Percentiles rank a stretch among this genome's conserved stretches.
These are phyloP conservation scores for Phanerochaete sordida DNA, from an alignment of 768 basidiomycete species.

Conservation along the genomic window DNA sequence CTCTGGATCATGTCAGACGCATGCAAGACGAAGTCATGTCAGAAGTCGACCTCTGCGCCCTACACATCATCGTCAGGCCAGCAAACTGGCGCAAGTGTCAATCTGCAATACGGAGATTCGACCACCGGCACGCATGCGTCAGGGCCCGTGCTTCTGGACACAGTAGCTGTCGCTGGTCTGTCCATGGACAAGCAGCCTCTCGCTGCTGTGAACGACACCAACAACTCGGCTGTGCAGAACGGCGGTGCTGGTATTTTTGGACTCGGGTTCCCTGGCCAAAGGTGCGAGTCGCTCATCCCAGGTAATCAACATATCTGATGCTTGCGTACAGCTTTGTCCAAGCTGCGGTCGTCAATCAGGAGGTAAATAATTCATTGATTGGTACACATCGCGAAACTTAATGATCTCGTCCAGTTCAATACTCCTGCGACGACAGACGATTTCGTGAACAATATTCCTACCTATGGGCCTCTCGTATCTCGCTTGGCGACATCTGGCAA, in stretches of 20 bases:
- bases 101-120: conserved; percentile 68
- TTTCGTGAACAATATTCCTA: conserved; percentile 21
- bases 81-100: conserved; percentile 41
- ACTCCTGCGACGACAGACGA: conserved; percentile 19
- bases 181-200: conserved; percentile 51
- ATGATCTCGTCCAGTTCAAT: conserved; percentile 16
- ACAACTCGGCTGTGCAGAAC: conserved; percentile 58
- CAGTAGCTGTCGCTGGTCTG: conserved; percentile 52
- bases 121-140: conserved; percentile 62
- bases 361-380: conserved; percentile 8
- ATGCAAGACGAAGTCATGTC: conserved; percentile 41
- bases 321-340: conserved; percentile 22
- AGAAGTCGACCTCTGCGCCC: conserved; percentile 33
- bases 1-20: conserved; percentile 67
- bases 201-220: conserved; percentile 66
- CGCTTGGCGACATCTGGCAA: conserved; percentile 31
- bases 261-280: conserved; percentile 72
- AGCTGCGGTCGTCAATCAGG: conserved; percentile 18
- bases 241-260: conserved; percentile 72
- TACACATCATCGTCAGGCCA: conserved; percentile 50
- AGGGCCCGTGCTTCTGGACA: conserved; percentile 63
- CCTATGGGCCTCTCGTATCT: conserved; percentile 32
- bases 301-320: not conserved
- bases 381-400: not conserved
- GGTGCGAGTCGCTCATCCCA: conserved; percentile 33